Percentiles rank a stretch among this genome's conserved stretches.
phyloP scores from a whole-genome alignment of 768 basidiomycete genomes.

The Collybiopsis confluens region DNA sequence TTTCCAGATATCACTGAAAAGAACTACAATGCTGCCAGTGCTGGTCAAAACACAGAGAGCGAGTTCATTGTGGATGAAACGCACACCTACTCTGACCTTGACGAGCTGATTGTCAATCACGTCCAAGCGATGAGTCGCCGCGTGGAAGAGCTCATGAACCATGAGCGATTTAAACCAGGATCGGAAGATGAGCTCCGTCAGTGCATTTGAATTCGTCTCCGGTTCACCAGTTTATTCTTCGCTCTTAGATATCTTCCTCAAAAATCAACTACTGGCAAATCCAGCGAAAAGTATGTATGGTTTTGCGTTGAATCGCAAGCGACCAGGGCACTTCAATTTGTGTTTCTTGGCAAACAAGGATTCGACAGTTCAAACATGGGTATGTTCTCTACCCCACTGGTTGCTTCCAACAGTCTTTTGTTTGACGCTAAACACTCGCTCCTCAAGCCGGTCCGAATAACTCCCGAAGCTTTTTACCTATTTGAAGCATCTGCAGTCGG shows the following conservation, averaged over 20 bases:
- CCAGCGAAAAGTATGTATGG: slow-evolving; percentile 95
- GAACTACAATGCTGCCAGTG: slow-evolving; percentile 64
- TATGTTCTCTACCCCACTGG: slow-evolving; percentile 42
- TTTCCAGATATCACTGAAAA: slow-evolving; percentile 72
- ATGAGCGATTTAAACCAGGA: slow-evolving; percentile 91
- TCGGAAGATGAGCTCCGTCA: slow-evolving; percentile 87
- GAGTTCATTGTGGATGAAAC: slow-evolving; percentile 70
- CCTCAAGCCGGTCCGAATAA: slow-evolving; percentile 76
- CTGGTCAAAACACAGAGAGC: slow-evolving; percentile 54
- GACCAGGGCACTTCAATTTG: slow-evolving; percentile 90
- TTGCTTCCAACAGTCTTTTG: slow-evolving; percentile 1
- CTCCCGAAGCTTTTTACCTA: slow-evolving; percentile 85
- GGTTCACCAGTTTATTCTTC: not conserved
- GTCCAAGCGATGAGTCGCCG: slow-evolving; percentile 90
- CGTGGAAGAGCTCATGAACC: slow-evolving; percentile 90
- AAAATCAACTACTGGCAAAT: slow-evolving; percentile 89
- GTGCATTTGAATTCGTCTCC: slow-evolving; percentile 25
- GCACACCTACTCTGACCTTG: slow-evolving; percentile 88
- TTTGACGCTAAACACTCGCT: slow-evolving; percentile 9
- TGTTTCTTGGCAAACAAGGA: slow-evolving; percentile 93
- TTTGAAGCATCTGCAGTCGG: slow-evolving; percentile 89
- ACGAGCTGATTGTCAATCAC: slow-evolving; percentile 96
- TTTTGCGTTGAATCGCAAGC: slow-evolving; percentile 84
- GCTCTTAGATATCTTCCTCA: slow-evolving; percentile 74
- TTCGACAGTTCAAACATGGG: slow-evolving; percentile 88